Evolutionary conservation across 2,329 filamentous ascomycete genomes (phyloP).

Genomic region (Epicoccum nigrum): DNA sequence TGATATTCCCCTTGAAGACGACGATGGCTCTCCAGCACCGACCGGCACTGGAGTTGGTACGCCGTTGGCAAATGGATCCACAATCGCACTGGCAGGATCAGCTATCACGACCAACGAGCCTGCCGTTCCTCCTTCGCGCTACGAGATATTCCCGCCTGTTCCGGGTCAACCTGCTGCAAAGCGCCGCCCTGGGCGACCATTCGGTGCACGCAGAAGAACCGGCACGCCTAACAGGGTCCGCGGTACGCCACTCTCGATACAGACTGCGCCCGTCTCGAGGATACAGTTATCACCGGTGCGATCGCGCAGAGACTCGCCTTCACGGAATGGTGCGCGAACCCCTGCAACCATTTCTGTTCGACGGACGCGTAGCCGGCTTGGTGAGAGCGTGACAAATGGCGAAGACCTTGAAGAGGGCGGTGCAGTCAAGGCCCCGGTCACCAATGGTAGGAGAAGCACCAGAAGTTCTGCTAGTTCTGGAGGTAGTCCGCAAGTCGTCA

Average conservation of each 20-base stretch:
- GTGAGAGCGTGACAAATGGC: constrained; percentile 48
- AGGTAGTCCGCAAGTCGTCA: constrained; percentile 29
- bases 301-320: constrained; percentile 39
- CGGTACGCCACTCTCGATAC: constrained; percentile 33
- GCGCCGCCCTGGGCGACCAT: constrained; percentile 46
- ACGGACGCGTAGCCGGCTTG: constrained; percentile 53
- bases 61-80: constrained; percentile 41
- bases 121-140: constrained; percentile 71
- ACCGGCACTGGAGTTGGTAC: constrained; percentile 28
- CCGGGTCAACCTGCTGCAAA: constrained; percentile 53
- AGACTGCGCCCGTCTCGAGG: constrained; percentile 40
- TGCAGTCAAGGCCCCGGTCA: constrained; percentile 32
- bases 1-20: constrained; percentile 35
- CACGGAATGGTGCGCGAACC: constrained; percentile 40
- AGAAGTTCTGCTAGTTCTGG: constrained; percentile 40
- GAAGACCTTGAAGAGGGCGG: constrained; percentile 41
- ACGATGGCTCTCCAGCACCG: constrained; percentile 40
- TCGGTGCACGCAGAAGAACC: constrained; percentile 46
- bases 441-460: constrained; percentile 38
- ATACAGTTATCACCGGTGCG: constrained; percentile 40
- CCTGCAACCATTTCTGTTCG: constrained; percentile 38
- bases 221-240: constrained; percentile 42
- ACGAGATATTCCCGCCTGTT: constrained; percentile 77
- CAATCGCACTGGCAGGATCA: constrained; percentile 36
- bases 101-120: constrained; percentile 37